Evolutionary conservation across 805 yeast genomes (phyloP), one percentile per base, ranked within the genome.

Genomic region (Candida ipomoeae): DNA sequence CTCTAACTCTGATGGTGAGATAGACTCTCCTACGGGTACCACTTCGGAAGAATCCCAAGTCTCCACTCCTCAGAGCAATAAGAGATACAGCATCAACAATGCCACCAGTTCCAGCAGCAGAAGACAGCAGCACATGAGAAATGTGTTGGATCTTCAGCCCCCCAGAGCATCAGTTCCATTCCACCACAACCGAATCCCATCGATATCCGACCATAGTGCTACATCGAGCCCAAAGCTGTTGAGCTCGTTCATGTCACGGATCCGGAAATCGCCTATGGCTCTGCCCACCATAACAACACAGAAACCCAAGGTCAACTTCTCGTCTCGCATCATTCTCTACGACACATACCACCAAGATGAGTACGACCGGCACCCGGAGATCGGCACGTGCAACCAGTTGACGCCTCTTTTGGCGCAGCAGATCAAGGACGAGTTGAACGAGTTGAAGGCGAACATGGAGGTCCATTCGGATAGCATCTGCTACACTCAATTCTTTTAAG

Each of bases 331-430:
- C 50, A 79, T 88, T 6, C 78, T 94, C 40, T 92, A 84, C 67
- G 95, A 89, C 53, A 92, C 97, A 0, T 89, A 86, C 66, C 79
- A 84, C 51, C 83, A 84, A 35, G 83, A 80, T 17, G 97, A 87
- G 56, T 92, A 92, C 66, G 97, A 92, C 66, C 82, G 99, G 60
- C 89, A 84, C 56, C 97, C 97, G 0, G 97, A 90, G 55, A 75
- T 84, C 29, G 96, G 96, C 3, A 90, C 97, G 2, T 92, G 97
- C 69, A 89, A 91, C 67, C 89, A 85, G 63, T 74, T 90, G 65
- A 90, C 96, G 1, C 96, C 97, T 5, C 75, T 78, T 50, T 69
- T 90, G 63, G 97, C 97, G 0, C 90, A 88, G 65, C 82, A 81
- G 67, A 89, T 92, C 59, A 86, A 84, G 68, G 87, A 85, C 36